These are phyloP conservation scores for Mallotus japonicus DNA, from an alignment of 441 rosid genomes.

Conservation along the genomic window DNA sequence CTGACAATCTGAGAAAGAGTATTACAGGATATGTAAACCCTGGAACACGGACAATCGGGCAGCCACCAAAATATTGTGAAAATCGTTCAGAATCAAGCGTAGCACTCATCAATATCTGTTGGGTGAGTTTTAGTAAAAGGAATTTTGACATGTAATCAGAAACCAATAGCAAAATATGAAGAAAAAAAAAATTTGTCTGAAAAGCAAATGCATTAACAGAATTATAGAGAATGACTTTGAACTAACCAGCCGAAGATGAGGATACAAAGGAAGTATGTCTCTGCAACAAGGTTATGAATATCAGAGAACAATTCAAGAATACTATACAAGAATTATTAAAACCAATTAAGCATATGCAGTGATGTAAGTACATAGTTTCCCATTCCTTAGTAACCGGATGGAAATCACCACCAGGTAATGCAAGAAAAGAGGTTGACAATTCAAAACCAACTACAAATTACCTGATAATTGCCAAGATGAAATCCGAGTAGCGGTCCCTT, in stretches of 20 bases:
- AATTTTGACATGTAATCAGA: constrained; percentile 8
- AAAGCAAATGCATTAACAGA: constrained; percentile 6
- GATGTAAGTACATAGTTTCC: not conserved
- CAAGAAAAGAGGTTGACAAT: not conserved
- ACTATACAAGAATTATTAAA: not conserved
- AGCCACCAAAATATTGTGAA: constrained; percentile 94
- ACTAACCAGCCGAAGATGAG: constrained; percentile 93
- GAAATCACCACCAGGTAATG: not conserved
- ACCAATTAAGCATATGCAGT: not conserved
- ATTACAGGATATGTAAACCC: constrained; percentile 94
- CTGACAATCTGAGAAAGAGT: constrained; percentile 21
- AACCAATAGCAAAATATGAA: constrained; percentile 3
- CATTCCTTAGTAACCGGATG: not conserved
- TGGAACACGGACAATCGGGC: constrained; percentile 85
- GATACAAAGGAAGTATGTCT: constrained; percentile 83
- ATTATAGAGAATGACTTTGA: constrained; percentile 17
- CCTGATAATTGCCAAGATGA: constrained; percentile 92
- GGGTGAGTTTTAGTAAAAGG: constrained; percentile 11
- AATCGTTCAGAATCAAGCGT: constrained; percentile 92
- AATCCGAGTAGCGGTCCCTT: constrained; percentile 92
- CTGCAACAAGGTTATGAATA: constrained; percentile 47
- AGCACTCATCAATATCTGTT: constrained; percentile 98
- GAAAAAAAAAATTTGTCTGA: constrained; percentile 5
- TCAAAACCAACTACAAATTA: constrained; percentile 28
- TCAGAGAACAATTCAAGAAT: constrained; percentile 17